Conservation (phyloP, 179 eudicot species). For the Spinacia oleracea region DNA sequence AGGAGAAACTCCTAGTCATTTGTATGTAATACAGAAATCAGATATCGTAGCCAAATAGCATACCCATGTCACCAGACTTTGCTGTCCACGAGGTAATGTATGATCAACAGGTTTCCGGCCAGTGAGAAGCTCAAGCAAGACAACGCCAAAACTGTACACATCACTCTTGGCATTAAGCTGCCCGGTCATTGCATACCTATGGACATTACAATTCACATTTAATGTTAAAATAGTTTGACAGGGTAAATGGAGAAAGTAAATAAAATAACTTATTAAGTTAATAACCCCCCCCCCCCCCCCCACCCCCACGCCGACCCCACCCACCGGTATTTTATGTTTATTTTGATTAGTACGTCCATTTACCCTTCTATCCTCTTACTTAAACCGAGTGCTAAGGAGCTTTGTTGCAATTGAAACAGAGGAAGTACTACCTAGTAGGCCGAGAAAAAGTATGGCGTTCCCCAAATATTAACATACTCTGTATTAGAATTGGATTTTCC, state of each 20-base stretch:
- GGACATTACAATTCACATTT: not conserved
- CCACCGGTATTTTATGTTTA: too few species aligned
- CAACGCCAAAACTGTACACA: constrained; percentile 43
- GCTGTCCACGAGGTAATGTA: constrained; percentile 42
- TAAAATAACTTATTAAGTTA: too few species aligned
- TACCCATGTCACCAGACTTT: constrained; percentile 45
- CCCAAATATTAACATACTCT: too few species aligned
- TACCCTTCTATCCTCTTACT: too few species aligned
- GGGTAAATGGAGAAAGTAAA: not conserved
- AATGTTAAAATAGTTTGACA: not conserved
- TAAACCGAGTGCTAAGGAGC: too few species aligned
- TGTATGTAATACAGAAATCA: not conserved
- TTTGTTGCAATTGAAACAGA: too few species aligned
- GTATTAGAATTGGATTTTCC: too few species aligned
- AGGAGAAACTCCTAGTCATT: not conserved
- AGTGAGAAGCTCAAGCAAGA: constrained; percentile 44
- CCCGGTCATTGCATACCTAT: constrained; percentile 44
- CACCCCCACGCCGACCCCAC: too few species aligned
- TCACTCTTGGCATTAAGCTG: constrained; percentile 43
- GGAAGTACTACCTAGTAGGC: too few species aligned
- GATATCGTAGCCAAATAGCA: not conserved
- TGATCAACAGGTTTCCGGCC: constrained; percentile 45
- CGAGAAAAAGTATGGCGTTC: too few species aligned
- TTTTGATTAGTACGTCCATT: too few species aligned
- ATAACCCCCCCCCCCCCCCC: too few species aligned